Evolutionary conservation across 2,329 filamentous ascomycete species (phyloP).

Genomic region (Chrysoporthe cubensis): DNA sequence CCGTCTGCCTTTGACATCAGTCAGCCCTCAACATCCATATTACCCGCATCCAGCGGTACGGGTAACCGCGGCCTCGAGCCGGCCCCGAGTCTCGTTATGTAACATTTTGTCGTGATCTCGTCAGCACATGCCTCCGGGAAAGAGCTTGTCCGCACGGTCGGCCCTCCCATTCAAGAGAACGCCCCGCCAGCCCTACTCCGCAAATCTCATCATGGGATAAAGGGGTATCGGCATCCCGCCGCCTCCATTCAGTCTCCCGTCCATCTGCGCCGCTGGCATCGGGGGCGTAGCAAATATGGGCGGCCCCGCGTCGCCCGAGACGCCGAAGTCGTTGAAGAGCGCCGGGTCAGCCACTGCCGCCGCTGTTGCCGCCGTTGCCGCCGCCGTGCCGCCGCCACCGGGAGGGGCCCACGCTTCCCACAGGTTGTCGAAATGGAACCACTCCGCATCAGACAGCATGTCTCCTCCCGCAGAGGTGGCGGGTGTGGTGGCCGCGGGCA

Average conservation of each 20-base stretch:
- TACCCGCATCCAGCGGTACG: too few relatives aligned
- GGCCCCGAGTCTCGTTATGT: too few relatives aligned
- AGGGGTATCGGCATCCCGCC: slow-evolving; percentile 17
- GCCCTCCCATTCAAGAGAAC: neutral
- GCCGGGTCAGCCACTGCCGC: slow-evolving; percentile 23
- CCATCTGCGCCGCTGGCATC: slow-evolving; percentile 10
- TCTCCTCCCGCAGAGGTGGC: slow-evolving; percentile 23
- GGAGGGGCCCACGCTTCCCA: slow-evolving; percentile 26
- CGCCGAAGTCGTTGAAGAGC: slow-evolving; percentile 25
- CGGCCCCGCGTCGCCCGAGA: neutral
- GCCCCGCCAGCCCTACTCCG: slow-evolving; percentile 14
- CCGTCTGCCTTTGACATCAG: too few relatives aligned
- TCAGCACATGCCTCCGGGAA: too few relatives aligned
- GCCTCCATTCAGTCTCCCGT: neutral
- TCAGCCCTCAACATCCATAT: too few relatives aligned
- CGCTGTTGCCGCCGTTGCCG: neutral
- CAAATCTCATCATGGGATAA: slow-evolving; percentile 24
- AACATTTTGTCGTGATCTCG: too few relatives aligned
- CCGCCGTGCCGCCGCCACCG: neutral
- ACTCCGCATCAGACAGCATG: slow-evolving; percentile 21
- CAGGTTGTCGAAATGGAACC: slow-evolving; percentile 28
- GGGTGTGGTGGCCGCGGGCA: slow-evolving; percentile 23
- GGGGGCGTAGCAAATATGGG: slow-evolving; percentile 19
- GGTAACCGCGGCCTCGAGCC: too few relatives aligned
- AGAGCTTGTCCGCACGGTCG: too few relatives aligned